These are phyloP conservation scores for Knoxia roxburghii DNA, from an alignment of 257 asterid genomes.

Conservation along the genomic window DNA sequence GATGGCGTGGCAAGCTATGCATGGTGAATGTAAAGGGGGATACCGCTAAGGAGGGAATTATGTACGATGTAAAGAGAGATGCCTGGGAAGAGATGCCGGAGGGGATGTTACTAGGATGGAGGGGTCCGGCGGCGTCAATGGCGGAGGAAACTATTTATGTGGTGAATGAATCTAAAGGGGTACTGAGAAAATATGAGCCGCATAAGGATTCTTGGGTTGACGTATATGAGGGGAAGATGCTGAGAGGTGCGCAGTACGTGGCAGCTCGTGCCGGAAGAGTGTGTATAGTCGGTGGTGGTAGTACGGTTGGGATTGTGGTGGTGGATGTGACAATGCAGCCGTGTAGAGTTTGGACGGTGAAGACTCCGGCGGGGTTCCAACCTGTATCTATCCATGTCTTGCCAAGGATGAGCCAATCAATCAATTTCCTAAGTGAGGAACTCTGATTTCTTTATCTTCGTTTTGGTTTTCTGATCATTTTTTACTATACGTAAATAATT, in stretches of 20 bases:
- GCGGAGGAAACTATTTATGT: constrained; percentile 54
- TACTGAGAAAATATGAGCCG: constrained; percentile 42
- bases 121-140: constrained; percentile 79
- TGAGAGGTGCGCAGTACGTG: constrained; percentile 51
- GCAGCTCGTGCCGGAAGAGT: constrained; percentile 63
- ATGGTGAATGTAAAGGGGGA: constrained; percentile 81
- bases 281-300: constrained; percentile 44
- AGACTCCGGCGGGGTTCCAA: constrained; percentile 45
- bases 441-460: too few relatives aligned
- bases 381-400: constrained; percentile 48
- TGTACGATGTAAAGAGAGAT: constrained; percentile 44
- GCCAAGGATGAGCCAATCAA: constrained; percentile 49
- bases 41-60: constrained; percentile 57
- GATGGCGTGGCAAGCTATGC: constrained; percentile 74
- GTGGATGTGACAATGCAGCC: constrained; percentile 58
- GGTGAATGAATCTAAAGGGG: constrained; percentile 66
- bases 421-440: too few relatives aligned
- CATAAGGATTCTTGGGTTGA: constrained; percentile 49
- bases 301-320: constrained; percentile 38
- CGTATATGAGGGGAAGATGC: constrained; percentile 28
- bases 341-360: constrained; percentile 44
- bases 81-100: constrained; percentile 71
- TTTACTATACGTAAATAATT: too few relatives aligned
- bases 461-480: too few relatives aligned
- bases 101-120: constrained; percentile 81